A percentile compares a stretch with the other conserved stretches of the same genome.
Evolutionary conservation across 768 basidiomycete species (phyloP).

Genomic region (Sarcodon sp.): DNA sequence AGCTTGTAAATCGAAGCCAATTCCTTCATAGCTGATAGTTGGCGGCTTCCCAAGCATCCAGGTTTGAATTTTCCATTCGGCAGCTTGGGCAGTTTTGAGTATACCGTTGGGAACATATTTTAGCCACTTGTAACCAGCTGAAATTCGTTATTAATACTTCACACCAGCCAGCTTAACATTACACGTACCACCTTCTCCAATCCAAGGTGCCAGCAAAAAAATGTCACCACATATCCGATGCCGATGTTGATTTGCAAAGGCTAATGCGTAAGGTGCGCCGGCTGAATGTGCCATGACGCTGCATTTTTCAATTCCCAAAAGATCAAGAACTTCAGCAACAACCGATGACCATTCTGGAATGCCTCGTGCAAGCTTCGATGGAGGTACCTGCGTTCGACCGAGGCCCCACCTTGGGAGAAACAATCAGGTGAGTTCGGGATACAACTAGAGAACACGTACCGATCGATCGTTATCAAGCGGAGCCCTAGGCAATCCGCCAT

Average conservation of each 20-base stretch:
- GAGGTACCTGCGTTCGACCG: conserved; percentile 66
- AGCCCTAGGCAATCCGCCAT: conserved; percentile 83
- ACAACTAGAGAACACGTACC: conserved; percentile 29
- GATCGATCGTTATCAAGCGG: conserved; percentile 87
- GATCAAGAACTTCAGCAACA: conserved; percentile 83
- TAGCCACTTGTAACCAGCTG: conserved; percentile 85
- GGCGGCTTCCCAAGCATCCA: conserved; percentile 98
- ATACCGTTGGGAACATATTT: conserved; percentile 92
- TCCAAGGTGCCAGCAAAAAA: conserved; percentile 92
- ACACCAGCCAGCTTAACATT: not conserved
- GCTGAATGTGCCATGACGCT: conserved; percentile 94
- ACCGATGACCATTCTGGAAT: conserved; percentile 86
- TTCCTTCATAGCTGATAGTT: conserved; percentile 70
- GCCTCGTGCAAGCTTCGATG: conserved; percentile 57
- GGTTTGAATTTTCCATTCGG: conserved; percentile 93
- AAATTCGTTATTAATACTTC: not conserved
- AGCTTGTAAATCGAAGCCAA: conserved; percentile 56
- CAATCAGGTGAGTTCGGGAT: not conserved
- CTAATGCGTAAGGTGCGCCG: conserved; percentile 88
- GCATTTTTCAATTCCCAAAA: conserved; percentile 63
- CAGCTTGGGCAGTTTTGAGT: conserved; percentile 89
- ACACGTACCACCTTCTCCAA: conserved; percentile 74
- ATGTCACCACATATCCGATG: conserved; percentile 73
- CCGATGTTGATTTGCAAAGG: conserved; percentile 66
- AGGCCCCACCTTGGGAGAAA: conserved; percentile 69